phyloP scores from a whole-genome alignment of 495 filamentous ascomycete species.

The Penicillium egyptiacum region DNA sequence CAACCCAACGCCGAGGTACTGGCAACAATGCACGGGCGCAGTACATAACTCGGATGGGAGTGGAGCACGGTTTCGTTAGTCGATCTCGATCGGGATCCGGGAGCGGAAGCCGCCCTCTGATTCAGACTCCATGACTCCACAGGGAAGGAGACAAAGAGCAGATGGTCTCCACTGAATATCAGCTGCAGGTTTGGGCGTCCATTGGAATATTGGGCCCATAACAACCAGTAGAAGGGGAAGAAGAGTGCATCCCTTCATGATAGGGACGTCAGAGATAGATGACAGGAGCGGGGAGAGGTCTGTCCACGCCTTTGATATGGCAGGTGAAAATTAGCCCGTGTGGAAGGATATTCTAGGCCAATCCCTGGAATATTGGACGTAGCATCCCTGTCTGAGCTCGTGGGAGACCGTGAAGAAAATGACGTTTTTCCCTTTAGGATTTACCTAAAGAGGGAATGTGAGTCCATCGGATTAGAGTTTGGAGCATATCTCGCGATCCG shows the following conservation, averaged over 20 bases:
- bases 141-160: background rate
- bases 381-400: slow-evolving; percentile 3
- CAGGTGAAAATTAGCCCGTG: background rate
- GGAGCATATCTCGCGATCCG: background rate
- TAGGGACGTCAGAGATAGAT: slow-evolving; percentile 13
- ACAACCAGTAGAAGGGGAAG: background rate
- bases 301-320: background rate
- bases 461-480: background rate
- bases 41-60: background rate
- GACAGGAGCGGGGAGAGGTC: slow-evolving; percentile 11
- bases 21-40: background rate
- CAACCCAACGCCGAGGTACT: background rate
- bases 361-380: background rate
- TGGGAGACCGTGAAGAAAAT: slow-evolving; percentile 3
- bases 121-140: background rate
- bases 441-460: background rate
- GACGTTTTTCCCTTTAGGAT: background rate
- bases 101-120: background rate
- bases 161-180: slow-evolving; percentile 1
- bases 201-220: slow-evolving; percentile 1
- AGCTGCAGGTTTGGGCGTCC: slow-evolving; percentile 10
- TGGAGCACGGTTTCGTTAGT: slow-evolving; percentile 4
- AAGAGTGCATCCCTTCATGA: background rate
- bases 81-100: slow-evolving; percentile 7
- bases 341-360: background rate